These are phyloP conservation scores for Lentinula sp. DNA, from an alignment of 768 basidiomycete species.

Conservation along the genomic window DNA sequence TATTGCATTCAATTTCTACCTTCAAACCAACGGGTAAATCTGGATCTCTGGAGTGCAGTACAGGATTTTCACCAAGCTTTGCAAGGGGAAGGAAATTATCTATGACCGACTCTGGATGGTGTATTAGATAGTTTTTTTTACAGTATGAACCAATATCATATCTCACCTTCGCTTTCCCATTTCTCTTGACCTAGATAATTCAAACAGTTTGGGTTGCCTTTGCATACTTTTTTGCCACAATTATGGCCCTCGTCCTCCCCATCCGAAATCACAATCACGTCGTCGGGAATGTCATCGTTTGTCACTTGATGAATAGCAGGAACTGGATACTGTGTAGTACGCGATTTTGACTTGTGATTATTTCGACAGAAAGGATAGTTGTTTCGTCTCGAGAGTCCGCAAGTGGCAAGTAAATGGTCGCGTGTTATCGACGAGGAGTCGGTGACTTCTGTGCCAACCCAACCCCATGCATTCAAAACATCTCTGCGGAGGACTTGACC, in stretches of 20 bases:
- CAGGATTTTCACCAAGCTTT: constrained; percentile 52
- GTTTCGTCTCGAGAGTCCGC: constrained; percentile 54
- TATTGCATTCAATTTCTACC: constrained; percentile 28
- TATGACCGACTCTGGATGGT: constrained; percentile 18
- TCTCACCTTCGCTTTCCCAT: constrained; percentile 70
- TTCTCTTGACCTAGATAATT: constrained; percentile 82
- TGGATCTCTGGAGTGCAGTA: constrained; percentile 38
- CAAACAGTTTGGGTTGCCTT: constrained; percentile 75
- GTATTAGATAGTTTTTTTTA: neutral
- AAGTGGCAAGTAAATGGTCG: constrained; percentile 62
- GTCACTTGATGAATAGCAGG: constrained; percentile 12
- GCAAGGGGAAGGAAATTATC: constrained; percentile 45
- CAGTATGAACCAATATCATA: constrained; percentile 9
- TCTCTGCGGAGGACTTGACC: constrained; percentile 60
- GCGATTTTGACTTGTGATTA: constrained; percentile 33
- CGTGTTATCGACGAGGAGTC: constrained; percentile 52
- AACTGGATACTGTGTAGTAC: constrained; percentile 11
- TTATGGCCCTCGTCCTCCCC: constrained; percentile 54
- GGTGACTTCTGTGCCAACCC: constrained; percentile 67
- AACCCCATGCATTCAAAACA: constrained; percentile 62
- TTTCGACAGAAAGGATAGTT: constrained; percentile 50
- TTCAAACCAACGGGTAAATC: constrained; percentile 71
- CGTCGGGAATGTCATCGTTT: constrained; percentile 44
- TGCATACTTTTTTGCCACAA: constrained; percentile 64
- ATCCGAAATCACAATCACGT: constrained; percentile 67